Base-by-base conservation (phyloP, 352 stramenopile genomes). In the Globisporangium recalcitrans region DNA sequence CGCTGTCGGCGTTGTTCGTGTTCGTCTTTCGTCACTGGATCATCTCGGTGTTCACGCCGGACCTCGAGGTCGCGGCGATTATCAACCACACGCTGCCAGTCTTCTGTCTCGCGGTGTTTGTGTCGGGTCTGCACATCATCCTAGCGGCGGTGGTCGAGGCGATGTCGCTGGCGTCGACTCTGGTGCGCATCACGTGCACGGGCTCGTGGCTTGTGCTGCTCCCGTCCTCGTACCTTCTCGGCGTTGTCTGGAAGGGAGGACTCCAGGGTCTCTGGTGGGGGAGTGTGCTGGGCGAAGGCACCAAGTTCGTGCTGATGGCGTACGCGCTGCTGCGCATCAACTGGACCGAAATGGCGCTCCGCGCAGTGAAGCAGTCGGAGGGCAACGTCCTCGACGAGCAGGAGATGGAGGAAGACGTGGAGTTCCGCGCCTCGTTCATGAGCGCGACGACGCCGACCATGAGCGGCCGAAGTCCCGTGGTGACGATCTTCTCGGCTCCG, bases 81-180 rank as follows among this genome's bases (percentile, higher is more conserved):
- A 90, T 92, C 55, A 72, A 77, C 24, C 63, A 70, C 46, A 78
- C 73, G 21, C 70, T 92, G 46, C 83, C 83, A 0, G 71, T 92
- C 53, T 92, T 92, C 60, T 90, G 80, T 60, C 51, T 79, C 26
- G 80, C 79, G 6, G 83, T 90, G 9, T 89, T 88, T 53, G 62
- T 92, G n/a, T 91, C 81, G 1, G 81, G 79, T 1, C 67, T 90
- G 26, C 83, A 93, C 66, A 77, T 93, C 27, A 88, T 93, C 58
- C 62, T 93, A 47, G 82, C 83, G 1, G 80, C 83, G 4, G 83
- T 91, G 22, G 79, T 93, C 49, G 81, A 90, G 67, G 83, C 81
- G 54, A 93, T 93, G 83, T 86, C 81, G 42, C 73, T 90, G 4
- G 81, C 81, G 5, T 82, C 79, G 24, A 90, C 78, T 11, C 68